Base-by-base conservation (phyloP, 2,329 filamentous ascomycete species). In the Ascochyta pisi region DNA sequence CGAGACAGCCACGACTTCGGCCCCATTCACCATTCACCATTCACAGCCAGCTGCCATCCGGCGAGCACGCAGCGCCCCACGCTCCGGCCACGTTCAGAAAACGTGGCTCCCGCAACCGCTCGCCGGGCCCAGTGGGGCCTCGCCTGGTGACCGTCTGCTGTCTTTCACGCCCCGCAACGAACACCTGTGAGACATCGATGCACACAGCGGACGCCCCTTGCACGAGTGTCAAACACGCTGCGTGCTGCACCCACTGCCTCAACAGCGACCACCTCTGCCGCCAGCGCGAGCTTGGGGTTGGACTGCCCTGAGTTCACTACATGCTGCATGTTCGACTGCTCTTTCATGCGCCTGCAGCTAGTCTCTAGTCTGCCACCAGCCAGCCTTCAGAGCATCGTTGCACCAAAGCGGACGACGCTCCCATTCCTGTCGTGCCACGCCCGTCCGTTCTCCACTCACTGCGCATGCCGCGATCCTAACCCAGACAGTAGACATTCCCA, bases 31-130 rank as follows among this genome's bases (percentile, higher is more conserved):
- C 33, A 38, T 44, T 44, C 45, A 38, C 54, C 51, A 48, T 43
- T 50, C 31, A 39, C 61, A 46, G 42, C 46, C 61, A 46, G 42
- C 52, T 50, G 35, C 53, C 53, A 48, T 44, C 56, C 34, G 51
- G 27, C 44, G 34, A 47, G 15, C 50, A 48, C 41, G 47, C 57
- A 54, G 62, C 55, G 57, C 54, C 63, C 65, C 61, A 63, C 60
- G 65, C 60, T 52, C 38, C 47, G 54, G 59, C 63, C 63, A 65
- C 65, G 62, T 66, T 60, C 42, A 45, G 22, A 33, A 34, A 63
- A 58, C 57, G 56, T 51, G 60, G 58, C 45, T 59, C 61, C 58
- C 58, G 61, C 61, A 52, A 42, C 50, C 50, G 31, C 38, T 43
- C 24, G 31, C 31, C 37, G 24, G 37, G 22, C 24, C 23, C 40